Base-by-base conservation (phyloP, 805 yeast species). In the Metschnikowia kofuensis region DNA sequence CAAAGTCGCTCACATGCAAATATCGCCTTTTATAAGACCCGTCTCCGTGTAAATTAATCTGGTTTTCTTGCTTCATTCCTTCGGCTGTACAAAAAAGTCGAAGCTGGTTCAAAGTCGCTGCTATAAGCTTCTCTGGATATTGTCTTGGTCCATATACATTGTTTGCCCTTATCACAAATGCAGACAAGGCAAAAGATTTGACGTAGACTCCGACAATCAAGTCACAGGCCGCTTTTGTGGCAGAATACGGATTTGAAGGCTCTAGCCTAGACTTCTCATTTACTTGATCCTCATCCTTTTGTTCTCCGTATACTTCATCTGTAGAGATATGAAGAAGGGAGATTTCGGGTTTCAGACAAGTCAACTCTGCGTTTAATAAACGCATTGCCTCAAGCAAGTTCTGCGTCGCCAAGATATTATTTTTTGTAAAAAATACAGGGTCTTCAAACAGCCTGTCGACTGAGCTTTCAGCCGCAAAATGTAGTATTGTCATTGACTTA, bases 251-350 rank as follows among this genome's bases (percentile, higher is more conserved):
- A 51, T 78, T 79, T 0, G 84, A 74, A 1, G 85, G 85, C 11
- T 63, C 58, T n/a, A 80, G 56, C 0, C 54, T 52, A 6, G 72
- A 61, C 0, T 56, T 32, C 55, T 79, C 84, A 37, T 62, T 62
- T 1, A 63, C 66, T 7, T 48, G 52, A 6, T 48, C 55, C 0
- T 40, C 50, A 1, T 40, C 41, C 7, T 39, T 38, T 34, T 62
- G 66, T 50, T 79, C 82, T 1, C 85, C 85, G 52, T 80, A 80
- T 0, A 80, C 84, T 53, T 80, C 85, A 57, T 80, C 85, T 0
- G 85, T 80, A 9, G 84, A 80, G 40, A 80, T 66, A 55, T 80
- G 83, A 9, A 42, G 16, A 9, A 65, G 12, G 57, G 45, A 8
- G 47, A 35, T 26, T 37, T 13, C 14, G 16, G 11, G 49, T 31